phyloP scores from a whole-genome alignment of 2,329 filamentous ascomycete species.

The Diaporthe australafricana region DNA sequence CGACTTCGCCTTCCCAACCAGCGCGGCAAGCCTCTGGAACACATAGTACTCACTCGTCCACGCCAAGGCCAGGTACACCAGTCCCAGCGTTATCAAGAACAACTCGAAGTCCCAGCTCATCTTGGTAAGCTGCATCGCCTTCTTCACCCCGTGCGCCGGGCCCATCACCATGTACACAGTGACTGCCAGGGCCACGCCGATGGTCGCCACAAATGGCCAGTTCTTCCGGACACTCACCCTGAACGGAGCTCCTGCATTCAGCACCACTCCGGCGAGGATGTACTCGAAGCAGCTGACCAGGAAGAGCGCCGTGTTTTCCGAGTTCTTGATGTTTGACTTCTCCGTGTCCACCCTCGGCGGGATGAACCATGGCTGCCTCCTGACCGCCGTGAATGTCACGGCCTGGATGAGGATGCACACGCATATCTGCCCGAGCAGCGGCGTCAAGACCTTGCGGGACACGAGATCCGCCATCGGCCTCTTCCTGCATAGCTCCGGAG shows the following conservation, averaged over 20 bases:
- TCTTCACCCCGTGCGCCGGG: conserved; percentile 75
- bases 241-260: conserved; percentile 93
- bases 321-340: conserved; percentile 89
- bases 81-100: conserved; percentile 77
- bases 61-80: conserved; percentile 74
- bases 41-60: conserved; percentile 79
- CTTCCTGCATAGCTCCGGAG: conserved; percentile 81
- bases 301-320: conserved; percentile 93
- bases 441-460: conserved; percentile 89
- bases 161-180: conserved; percentile 84
- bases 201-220: conserved; percentile 85
- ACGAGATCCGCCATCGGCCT: conserved; percentile 93
- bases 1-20: conserved; percentile 72
- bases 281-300: conserved; percentile 94
- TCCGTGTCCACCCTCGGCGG: conserved; percentile 82
- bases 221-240: conserved; percentile 84
- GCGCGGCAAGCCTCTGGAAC: conserved; percentile 75
- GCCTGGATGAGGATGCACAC: conserved; percentile 85
- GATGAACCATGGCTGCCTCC: conserved; percentile 85
- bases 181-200: conserved; percentile 74
- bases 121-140: conserved; percentile 86
- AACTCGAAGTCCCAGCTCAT: conserved; percentile 79
- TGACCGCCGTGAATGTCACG: conserved; percentile 78
- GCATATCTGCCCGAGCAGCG: conserved; percentile 87
- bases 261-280: conserved; percentile 86